A percentile compares a stretch with the other conserved stretches of the same genome.
These are phyloP conservation scores for Gyrodon lividus DNA, from an alignment of 768 basidiomycete species.

Conservation along the genomic window DNA sequence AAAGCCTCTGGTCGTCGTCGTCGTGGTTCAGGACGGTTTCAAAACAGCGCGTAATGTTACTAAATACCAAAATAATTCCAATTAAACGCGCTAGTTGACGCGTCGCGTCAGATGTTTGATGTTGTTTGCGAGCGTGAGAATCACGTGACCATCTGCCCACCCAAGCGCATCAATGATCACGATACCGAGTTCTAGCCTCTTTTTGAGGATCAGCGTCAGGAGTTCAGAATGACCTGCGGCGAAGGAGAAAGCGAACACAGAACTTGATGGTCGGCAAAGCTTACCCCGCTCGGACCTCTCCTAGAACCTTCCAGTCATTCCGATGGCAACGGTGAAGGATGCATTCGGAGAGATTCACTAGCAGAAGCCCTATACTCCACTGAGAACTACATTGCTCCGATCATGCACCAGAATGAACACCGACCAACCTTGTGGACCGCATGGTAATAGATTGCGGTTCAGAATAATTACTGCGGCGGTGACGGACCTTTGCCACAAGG, in stretches of 20 bases:
- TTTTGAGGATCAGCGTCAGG: too few relatives aligned
- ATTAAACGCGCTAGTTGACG: slow-evolving; percentile 42
- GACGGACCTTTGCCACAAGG: too few relatives aligned
- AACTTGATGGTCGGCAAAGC: background rate
- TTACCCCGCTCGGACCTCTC: background rate
- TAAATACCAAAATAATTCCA: slow-evolving; percentile 31
- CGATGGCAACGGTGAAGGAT: background rate
- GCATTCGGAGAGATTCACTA: background rate
- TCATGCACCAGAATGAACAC: too few relatives aligned
- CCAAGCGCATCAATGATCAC: background rate
- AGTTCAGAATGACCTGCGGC: too few relatives aligned
- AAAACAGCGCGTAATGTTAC: slow-evolving; percentile 4
- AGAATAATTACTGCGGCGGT: too few relatives aligned
- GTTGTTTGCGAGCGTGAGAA: slow-evolving; percentile 9
- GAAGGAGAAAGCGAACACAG: too few relatives aligned
- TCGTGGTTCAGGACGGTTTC: slow-evolving; percentile 13
- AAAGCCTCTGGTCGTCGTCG: slow-evolving; percentile 14
- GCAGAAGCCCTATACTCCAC: background rate
- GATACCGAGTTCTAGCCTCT: too few relatives aligned
- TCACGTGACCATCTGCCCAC: slow-evolving; percentile 14
- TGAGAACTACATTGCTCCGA: background rate
- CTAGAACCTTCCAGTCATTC: background rate
- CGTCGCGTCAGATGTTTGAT: slow-evolving; percentile 39
- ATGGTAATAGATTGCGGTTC: too few relatives aligned
- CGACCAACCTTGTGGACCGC: too few relatives aligned